These are phyloP conservation scores for Neurospora sp. DNA, from an alignment of 495 filamentous ascomycete species.

Conservation along the genomic window DNA sequence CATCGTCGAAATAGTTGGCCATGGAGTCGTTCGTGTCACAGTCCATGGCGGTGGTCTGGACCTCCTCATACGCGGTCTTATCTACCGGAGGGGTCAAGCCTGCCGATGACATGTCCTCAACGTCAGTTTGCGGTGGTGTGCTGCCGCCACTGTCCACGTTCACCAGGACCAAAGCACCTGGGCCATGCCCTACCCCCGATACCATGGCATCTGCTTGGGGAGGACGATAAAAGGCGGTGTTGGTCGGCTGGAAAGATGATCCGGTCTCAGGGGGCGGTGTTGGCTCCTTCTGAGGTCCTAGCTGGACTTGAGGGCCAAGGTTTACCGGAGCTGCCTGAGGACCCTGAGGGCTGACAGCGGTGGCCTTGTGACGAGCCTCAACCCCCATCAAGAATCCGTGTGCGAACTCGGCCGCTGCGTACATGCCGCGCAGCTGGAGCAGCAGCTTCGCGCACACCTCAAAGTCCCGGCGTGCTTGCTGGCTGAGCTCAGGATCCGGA, in stretches of 20 bases:
- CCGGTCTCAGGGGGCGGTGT: neutral
- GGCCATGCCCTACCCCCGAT: neutral
- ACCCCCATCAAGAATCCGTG: constrained; percentile 74
- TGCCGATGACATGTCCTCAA: neutral
- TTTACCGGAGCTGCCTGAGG: neutral
- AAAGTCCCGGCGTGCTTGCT: constrained; percentile 64
- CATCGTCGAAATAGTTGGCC: neutral
- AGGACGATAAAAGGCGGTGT: neutral
- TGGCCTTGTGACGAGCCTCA: neutral
- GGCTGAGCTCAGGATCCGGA: constrained; percentile 54
- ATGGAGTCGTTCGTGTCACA: neutral
- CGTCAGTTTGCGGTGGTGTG: neutral
- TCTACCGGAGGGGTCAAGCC: neutral
- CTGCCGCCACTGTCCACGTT: neutral
- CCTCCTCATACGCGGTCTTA: neutral
- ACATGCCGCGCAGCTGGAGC: constrained; percentile 68
- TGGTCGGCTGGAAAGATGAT: neutral
- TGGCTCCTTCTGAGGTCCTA: neutral
- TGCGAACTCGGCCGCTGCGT: constrained; percentile 79
- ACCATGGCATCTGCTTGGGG: neutral
- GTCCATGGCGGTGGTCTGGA: neutral
- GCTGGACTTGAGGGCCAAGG: neutral
- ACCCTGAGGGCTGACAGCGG: neutral
- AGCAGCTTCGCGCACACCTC: constrained; percentile 80
- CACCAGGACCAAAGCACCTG: neutral